Conservation (phyloP, 148 eudicot species). For the Simmondsia chinensis region DNA sequence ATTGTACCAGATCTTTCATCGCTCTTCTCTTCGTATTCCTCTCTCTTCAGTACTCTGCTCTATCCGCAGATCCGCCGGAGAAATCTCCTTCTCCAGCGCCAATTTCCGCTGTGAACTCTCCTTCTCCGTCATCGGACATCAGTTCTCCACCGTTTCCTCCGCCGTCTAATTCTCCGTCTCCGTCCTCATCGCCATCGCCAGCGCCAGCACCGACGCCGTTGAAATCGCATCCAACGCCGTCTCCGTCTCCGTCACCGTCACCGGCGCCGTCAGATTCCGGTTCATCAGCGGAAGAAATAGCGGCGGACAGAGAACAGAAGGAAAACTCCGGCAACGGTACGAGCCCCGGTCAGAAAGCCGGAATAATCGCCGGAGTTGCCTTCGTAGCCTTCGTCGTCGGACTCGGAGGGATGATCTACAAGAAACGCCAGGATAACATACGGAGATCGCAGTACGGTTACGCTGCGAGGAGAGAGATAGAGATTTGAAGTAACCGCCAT, state of each 20-base stretch:
- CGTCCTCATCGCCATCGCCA: background rate
- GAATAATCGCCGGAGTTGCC: conserved; percentile 41
- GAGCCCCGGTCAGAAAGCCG: conserved; percentile 40
- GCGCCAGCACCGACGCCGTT: background rate
- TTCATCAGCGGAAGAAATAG: background rate
- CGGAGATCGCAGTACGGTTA: conserved; percentile 38
- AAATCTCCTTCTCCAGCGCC: conserved; percentile 7
- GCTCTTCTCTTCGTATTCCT: conserved; percentile 15
- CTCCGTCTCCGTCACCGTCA: conserved; percentile 1
- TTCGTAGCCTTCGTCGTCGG: conserved; percentile 28
- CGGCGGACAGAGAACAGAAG: background rate
- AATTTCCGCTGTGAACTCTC: conserved; percentile 1
- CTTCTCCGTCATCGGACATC: background rate
- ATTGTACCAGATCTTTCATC: background rate
- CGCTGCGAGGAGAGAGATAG: conserved; percentile 29
- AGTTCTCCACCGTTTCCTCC: conserved; percentile 5
- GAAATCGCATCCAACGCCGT: conserved; percentile 7
- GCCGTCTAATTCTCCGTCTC: conserved; percentile 7
- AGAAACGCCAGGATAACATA: conserved; percentile 51
- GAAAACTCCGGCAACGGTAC: conserved; percentile 14
- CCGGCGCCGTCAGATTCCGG: conserved; percentile 5
- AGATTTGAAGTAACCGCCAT: background rate
- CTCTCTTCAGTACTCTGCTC: background rate
- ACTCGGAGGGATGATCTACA: conserved; percentile 36
- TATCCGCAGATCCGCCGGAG: conserved; percentile 9